These are phyloP conservation scores for Blastomyces parvus DNA, from an alignment of 2,329 filamentous ascomycete genomes.

Conservation along the genomic window DNA sequence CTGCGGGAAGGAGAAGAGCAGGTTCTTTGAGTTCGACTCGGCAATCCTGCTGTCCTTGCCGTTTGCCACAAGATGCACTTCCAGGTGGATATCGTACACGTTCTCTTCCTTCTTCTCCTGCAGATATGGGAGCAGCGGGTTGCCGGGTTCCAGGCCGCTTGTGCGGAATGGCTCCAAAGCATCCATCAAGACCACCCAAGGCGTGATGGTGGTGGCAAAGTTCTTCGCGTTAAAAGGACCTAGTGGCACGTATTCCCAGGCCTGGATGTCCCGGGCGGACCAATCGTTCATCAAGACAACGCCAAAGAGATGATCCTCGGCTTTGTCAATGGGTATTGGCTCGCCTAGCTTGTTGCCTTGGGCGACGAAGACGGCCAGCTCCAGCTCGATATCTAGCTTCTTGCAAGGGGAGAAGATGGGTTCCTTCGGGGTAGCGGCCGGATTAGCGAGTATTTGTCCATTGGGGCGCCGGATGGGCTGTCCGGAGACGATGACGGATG, in stretches of 20 bases:
- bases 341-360: conserved; percentile 55
- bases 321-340: conserved; percentile 53
- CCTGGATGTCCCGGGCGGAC: conserved; percentile 73
- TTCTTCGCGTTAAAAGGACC: conserved; percentile 81
- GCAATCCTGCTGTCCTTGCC: conserved; percentile 48
- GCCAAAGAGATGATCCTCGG: conserved; percentile 65
- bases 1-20: conserved; percentile 75
- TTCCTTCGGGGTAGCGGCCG: conserved; percentile 50
- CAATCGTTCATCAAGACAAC: conserved; percentile 80
- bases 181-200: conserved; percentile 70
- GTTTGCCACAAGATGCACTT: conserved; percentile 47
- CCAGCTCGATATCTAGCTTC: conserved; percentile 69
- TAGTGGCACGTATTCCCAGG: conserved; percentile 74
- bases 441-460: conserved; percentile 63
- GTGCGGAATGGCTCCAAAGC: conserved; percentile 60
- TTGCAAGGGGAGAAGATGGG: conserved; percentile 56
- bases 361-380: conserved; percentile 66
- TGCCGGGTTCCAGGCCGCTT: conserved; percentile 46
- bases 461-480: conserved; percentile 63
- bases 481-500: conserved; percentile 64
- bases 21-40: conserved; percentile 52
- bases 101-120: conserved; percentile 50
- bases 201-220: conserved; percentile 66
- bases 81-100: conserved; percentile 60
- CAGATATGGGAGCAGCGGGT: conserved; percentile 52